Conservation (phyloP, 257 asterid species). For the Paraleonurus japonicus region DNA sequence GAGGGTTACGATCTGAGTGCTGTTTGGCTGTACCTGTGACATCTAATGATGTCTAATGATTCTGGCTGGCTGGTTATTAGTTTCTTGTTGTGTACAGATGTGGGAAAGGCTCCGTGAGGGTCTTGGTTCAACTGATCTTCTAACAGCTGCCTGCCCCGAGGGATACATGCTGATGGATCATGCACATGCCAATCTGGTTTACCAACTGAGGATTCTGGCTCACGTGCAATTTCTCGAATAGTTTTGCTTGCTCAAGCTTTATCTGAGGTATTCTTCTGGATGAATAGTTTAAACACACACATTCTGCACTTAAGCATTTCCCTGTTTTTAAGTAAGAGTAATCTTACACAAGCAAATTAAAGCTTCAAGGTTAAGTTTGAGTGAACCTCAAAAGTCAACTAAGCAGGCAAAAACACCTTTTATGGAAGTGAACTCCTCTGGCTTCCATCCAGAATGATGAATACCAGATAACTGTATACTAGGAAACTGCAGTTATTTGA, state of each 20-base stretch:
- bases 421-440: not conserved
- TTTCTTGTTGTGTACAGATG: constrained; percentile 38
- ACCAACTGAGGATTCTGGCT: constrained; percentile 44
- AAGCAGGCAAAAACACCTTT: not conserved
- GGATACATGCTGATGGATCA: constrained; percentile 59
- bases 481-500: not conserved
- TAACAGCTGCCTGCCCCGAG: constrained; percentile 53
- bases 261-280: constrained; percentile 57
- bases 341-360: not conserved
- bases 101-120: constrained; percentile 60
- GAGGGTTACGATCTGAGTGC: constrained; percentile 25
- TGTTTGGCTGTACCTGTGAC: not conserved
- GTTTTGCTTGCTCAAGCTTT: constrained; percentile 87
- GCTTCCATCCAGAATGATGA: not conserved
- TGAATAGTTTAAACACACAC: not conserved
- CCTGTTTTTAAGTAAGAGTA: not conserved
- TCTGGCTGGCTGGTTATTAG: not conserved
- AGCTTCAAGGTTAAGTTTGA: not conserved
- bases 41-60: not conserved
- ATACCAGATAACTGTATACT: not conserved
- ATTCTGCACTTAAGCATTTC: not conserved
- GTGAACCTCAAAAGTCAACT: not conserved
- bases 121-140: constrained; percentile 36
- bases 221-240: constrained; percentile 66
- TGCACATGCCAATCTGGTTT: constrained; percentile 62